These are phyloP conservation scores for Trichosporon sp. DNA, from an alignment of 1,284 basidiomycete species.

Conservation along the genomic window DNA sequence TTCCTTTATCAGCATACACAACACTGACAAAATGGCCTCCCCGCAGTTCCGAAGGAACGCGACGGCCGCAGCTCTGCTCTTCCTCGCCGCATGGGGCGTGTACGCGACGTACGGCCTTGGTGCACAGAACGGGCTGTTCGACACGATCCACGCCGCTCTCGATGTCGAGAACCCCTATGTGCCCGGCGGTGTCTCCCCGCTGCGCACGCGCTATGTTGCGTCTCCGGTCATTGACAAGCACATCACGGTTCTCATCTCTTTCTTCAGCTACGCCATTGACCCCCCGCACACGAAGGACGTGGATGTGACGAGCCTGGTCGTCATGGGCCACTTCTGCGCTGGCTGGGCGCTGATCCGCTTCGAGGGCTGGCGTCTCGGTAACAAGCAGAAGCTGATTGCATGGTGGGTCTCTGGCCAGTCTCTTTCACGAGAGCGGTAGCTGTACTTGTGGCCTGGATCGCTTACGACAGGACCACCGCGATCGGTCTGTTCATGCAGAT, in stretches of 20 bases:
- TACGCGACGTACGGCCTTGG: slow-evolving; percentile 2
- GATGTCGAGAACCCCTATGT: slow-evolving; percentile 8
- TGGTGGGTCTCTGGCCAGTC: not conserved
- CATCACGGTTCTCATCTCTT: not conserved
- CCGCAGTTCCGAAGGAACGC: not conserved
- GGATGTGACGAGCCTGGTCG: not conserved
- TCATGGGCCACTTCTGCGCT: not conserved
- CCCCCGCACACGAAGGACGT: not conserved
- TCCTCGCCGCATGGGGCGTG: not conserved
- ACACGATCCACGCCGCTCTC: not conserved
- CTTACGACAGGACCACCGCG: slow-evolving; percentile 3
- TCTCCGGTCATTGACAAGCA: slow-evolving; percentile 3
- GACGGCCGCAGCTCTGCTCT: not conserved
- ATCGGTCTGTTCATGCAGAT: slow-evolving; percentile 16
- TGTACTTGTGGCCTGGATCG: not conserved
- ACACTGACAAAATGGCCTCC: not conserved
- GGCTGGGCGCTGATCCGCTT: slow-evolving; percentile 14
- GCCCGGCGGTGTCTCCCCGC: slow-evolving; percentile 10
- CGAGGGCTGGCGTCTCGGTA: slow-evolving; percentile 9
- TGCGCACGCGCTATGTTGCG: slow-evolving; percentile 5
- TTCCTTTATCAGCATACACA: not conserved
- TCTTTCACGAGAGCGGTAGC: not conserved
- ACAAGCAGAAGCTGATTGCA: not conserved
- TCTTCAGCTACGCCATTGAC: slow-evolving; percentile 13
- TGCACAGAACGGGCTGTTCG: not conserved